Base-by-base conservation (phyloP, 371 early-diverging fungal genomes). In the Circinella umbellata region DNA sequence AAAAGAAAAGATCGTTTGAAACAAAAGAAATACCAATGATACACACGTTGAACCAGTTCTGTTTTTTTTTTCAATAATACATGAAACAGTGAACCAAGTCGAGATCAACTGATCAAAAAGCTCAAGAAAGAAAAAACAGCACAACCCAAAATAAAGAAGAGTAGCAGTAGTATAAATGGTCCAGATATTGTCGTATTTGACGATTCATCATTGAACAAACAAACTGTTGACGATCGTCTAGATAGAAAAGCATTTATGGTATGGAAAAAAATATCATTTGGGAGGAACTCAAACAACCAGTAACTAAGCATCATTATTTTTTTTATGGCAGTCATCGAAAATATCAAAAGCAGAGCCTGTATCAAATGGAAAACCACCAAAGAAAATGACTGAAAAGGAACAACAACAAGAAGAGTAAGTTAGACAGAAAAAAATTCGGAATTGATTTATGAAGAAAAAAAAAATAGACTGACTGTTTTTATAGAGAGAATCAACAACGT, bases 111-210 rank as follows among this genome's bases (percentile, higher is more conserved):
- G 39, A 53, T 36, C 54, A 62, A 66, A 61, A 57, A 53, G 46
- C 63, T 62, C 39, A 73, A 37, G 67, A 18, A 61, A 48, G 35
- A 39, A 59, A 38, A 42, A 17, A 59, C 48, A 69, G 35, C 66
- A 67, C 67, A 53, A 63, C 15, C 61, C 10, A 68, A 47, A 61
- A 49, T 15, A 42, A 57, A 39, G 27, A 59, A 63, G 10, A 57
- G 46, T 15, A 39, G 63, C 7, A 55, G 42, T n/a, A 42, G 57
- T 5, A 13, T 69, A 11, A 49, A 38, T 4, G 84, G 71, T 3
- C 84, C 81, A 27, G 63, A 71, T 49, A 79, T 84, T 8, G 77
- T 80, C 67, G 84, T 84, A 4, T 84, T 84, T 59, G 80, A 78
- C 66, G 76, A 72, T 11, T 78, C 77, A 11, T 60, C 68, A 1